A percentile compares a stretch with the other conserved stretches of the same genome.
Evolutionary conservation across 495 filamentous ascomycete species (phyloP).

Genomic region (Amorphotheca resinae): DNA sequence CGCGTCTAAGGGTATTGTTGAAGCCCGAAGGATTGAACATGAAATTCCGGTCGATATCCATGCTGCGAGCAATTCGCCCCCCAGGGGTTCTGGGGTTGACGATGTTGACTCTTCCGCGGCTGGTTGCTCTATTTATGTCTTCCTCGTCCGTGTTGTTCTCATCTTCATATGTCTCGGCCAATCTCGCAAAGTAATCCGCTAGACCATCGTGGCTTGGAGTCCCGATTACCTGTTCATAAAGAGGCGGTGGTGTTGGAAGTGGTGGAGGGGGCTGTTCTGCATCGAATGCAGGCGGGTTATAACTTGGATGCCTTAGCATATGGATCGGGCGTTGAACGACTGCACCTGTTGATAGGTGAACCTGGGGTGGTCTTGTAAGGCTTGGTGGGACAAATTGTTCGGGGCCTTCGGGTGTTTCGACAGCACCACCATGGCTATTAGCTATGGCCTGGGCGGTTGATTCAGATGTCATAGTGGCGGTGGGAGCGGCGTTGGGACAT

Average conservation of each 20-base stretch:
- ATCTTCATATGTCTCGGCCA: slow-evolving; percentile 7
- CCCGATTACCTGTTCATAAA: slow-evolving; percentile 76
- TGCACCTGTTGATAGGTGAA: slow-evolving; percentile 17
- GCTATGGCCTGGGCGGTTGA: slow-evolving; percentile 18
- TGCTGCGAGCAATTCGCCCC: slow-evolving; percentile 23
- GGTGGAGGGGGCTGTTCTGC: slow-evolving; percentile 78
- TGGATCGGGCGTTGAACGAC: slow-evolving; percentile 62
- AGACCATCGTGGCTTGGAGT: slow-evolving; percentile 66
- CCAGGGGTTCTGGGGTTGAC: slow-evolving; percentile 42
- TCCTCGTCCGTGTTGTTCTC: slow-evolving; percentile 24
- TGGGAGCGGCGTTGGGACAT: slow-evolving; percentile 50
- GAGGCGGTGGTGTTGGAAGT: slow-evolving; percentile 73
- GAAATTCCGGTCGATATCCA: slow-evolving; percentile 21
- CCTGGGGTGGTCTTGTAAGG: slow-evolving; percentile 19
- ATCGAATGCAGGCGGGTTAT: slow-evolving; percentile 84
- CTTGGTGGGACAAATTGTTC: slow-evolving; percentile 4
- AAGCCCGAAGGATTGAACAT: slow-evolving; percentile 14
- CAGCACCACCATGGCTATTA: slow-evolving; percentile 1
- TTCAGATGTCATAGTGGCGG: slow-evolving; percentile 17
- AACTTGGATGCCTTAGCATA: slow-evolving; percentile 74
- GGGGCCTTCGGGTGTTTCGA: background rate
- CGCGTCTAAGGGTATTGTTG: background rate
- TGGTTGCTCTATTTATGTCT: slow-evolving; percentile 22
- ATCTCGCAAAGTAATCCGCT: slow-evolving; percentile 78
- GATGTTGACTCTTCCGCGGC: slow-evolving; percentile 37